Conservation (phyloP, 495 filamentous ascomycete species). For the Neurospora sp. region DNA sequence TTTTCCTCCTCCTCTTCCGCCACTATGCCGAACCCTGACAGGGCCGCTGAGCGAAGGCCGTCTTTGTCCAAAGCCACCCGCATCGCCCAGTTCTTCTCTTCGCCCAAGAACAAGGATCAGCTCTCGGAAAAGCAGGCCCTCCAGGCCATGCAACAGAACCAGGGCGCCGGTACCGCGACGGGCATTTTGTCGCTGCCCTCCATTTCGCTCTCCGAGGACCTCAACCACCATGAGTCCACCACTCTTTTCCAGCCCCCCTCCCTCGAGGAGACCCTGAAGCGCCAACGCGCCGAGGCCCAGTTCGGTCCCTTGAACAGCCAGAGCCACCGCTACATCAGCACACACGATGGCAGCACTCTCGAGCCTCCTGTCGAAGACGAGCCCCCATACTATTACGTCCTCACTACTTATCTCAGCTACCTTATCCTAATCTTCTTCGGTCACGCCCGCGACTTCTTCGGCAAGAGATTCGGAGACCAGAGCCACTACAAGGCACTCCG, state of each 20-base stretch:
- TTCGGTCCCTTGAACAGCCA: slow-evolving; percentile 78
- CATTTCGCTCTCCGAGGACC: slow-evolving; percentile 82
- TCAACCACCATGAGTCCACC: slow-evolving; percentile 57
- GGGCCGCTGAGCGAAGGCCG: slow-evolving; percentile 34
- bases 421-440: slow-evolving; percentile 91
- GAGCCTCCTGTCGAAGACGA: slow-evolving; percentile 84
- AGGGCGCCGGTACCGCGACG: slow-evolving; percentile 54
- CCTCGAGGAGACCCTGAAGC: slow-evolving; percentile 66
- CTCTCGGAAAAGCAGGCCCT: slow-evolving; percentile 45
- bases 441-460: slow-evolving; percentile 94
- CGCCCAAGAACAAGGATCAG: slow-evolving; percentile 57
- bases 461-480: slow-evolving; percentile 78
- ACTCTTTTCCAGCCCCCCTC: slow-evolving; percentile 88
- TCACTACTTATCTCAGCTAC: slow-evolving; percentile 97
- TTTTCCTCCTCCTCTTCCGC: slow-evolving; percentile 20
- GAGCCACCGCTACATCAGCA: slow-evolving; percentile 75
- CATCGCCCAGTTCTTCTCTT: slow-evolving; percentile 53
- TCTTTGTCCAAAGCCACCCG: slow-evolving; percentile 49
- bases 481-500: slow-evolving; percentile 76
- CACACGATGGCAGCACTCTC: slow-evolving; percentile 64
- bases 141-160: slow-evolving; percentile 49
- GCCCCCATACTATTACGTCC: slow-evolving; percentile 89
- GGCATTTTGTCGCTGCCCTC: slow-evolving; percentile 68
- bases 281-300: slow-evolving; percentile 75
- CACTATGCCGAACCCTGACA: slow-evolving; percentile 28